These are phyloP conservation scores for Penicillium subrubescens DNA, from an alignment of 495 filamentous ascomycete species.

Conservation along the genomic window DNA sequence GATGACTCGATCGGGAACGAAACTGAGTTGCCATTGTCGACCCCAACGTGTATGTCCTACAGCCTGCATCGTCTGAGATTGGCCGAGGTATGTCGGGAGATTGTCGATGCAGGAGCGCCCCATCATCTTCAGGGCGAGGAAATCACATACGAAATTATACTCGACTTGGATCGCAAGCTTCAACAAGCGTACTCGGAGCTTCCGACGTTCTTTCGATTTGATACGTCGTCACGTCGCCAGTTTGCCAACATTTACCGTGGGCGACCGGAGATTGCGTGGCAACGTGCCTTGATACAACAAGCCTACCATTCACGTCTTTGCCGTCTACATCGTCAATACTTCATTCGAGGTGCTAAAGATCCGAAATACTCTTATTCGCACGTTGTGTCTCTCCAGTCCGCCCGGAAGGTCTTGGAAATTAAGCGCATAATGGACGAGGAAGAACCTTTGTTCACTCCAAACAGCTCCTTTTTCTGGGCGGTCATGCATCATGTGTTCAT, in stretches of 20 bases:
- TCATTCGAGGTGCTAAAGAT: conserved; percentile 43
- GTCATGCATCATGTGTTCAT: conserved; percentile 51
- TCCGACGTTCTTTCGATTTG: conserved; percentile 41
- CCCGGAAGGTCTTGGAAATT: conserved; percentile 44
- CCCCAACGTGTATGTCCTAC: conserved; percentile 49
- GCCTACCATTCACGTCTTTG: conserved; percentile 46
- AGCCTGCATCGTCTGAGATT: conserved; percentile 44
- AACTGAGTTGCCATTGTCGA: conserved; percentile 13
- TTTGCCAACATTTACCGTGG: conserved; percentile 37
- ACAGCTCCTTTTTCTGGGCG: conserved; percentile 36
- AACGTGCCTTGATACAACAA: conserved; percentile 43
- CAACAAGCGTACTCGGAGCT: conserved; percentile 28
- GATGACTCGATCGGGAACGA: conserved; percentile 17
- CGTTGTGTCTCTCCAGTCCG: conserved; percentile 43
- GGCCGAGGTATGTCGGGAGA: conserved; percentile 42
- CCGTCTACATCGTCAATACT: conserved; percentile 46
- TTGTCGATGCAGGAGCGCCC: conserved; percentile 38
- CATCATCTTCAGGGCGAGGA: conserved; percentile 35
- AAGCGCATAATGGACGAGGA: conserved; percentile 45
- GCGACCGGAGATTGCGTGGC: conserved; percentile 42
- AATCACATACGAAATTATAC: conserved; percentile 40
- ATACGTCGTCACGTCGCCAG: conserved; percentile 32
- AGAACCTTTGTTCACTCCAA: conserved; percentile 27
- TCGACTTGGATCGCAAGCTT: conserved; percentile 38
- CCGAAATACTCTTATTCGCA: conserved; percentile 49